Evolutionary conservation across 805 yeast genomes (phyloP), one percentile per base, ranked within the genome.

Genomic region (Candida oleophila): DNA sequence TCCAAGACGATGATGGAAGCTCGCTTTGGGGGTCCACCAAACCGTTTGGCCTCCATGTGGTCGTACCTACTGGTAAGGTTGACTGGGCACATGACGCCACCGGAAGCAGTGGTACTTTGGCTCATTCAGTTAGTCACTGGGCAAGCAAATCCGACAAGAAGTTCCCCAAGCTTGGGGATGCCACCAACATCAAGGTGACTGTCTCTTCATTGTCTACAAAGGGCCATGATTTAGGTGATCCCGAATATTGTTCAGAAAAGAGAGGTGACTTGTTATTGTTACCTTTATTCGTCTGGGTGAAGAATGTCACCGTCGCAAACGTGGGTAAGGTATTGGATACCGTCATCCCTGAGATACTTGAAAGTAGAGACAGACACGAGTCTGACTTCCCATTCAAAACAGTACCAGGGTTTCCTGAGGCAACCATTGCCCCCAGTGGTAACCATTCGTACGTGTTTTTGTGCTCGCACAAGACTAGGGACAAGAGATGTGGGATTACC

Each of bases 401-500:
- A 33, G 49, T 63, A 38, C 41, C 45, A 21, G 47, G 51, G 22
- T 53, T 68, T 22, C 56, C 67, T 19, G 62, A 65, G 15, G 66
- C 68, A 44, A 38, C 52, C 11, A 62, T 80, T 2, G 66, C 62
- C 28, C 68, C 61, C 38, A 81, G 76, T 43, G 49, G 42, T 2
- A 70, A 66, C 46, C 46, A 16, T 43, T 52, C 19, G 65, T 79
- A 76, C 55, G 73, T 92, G 1, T 76, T 94, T 42, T 65, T 94
- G 43, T 92, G 99, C 58, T 91, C 97, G 0, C 99, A 92, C 65
- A 74, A 76, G 42, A 88, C 95, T 9, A 82, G 98, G 64, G 99
- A 92, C 62, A 91, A 89, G 63, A 74, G 92, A 50, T 92, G 99
- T 66, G 97, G 97, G 42, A 73, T 89, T 41, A 89, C 97, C 1